phyloP scores from a whole-genome alignment of 306 rosid genomes.

The Notholithocarpus densiflorus region DNA sequence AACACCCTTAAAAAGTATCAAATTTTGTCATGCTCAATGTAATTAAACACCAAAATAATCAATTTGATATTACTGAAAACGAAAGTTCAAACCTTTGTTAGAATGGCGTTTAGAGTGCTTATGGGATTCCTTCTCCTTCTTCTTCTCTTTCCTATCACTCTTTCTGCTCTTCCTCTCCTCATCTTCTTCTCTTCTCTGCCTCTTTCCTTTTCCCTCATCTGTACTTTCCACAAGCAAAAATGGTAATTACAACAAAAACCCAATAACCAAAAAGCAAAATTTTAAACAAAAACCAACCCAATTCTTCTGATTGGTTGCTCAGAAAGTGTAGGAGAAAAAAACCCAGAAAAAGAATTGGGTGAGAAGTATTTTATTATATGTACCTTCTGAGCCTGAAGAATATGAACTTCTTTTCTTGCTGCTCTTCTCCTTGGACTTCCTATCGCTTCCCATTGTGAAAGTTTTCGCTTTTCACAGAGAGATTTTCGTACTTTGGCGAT shows the following conservation, averaged over 20 bases:
- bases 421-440: constrained; percentile 56
- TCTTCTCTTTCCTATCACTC: constrained; percentile 61
- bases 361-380: not conserved
- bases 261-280: not conserved
- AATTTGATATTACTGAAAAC: not conserved
- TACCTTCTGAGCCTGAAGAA: constrained; percentile 67
- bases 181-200: constrained; percentile 54
- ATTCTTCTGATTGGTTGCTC: not conserved
- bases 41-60: not conserved
- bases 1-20: not conserved
- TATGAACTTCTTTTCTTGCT: constrained; percentile 32
- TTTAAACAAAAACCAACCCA: not conserved
- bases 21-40: not conserved
- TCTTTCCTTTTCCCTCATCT: constrained; percentile 73
- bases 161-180: constrained; percentile 53
- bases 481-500: not conserved
- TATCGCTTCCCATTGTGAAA: constrained; percentile 71
- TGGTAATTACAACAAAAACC: not conserved
- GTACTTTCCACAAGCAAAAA: constrained; percentile 19
- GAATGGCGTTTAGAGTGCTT: constrained; percentile 56
- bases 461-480: not conserved
- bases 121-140: constrained; percentile 57
- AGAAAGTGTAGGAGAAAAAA: not conserved
- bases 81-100: constrained; percentile 26
- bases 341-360: not conserved